Evolutionary conservation across 169 alveolate genomes (phyloP).

Genomic region (Theileria equi): DNA sequence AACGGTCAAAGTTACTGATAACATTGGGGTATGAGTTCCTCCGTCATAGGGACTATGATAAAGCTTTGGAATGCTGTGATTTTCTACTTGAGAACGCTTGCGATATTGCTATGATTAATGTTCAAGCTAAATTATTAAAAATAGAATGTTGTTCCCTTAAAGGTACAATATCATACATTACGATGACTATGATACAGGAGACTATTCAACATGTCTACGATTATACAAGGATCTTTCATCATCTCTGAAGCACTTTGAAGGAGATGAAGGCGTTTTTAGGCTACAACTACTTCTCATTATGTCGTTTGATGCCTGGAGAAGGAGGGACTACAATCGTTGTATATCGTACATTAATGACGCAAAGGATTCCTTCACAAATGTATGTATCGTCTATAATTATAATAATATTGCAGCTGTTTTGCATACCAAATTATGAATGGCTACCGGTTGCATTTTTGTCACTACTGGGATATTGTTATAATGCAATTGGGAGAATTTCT

Average conservation of each 20-base stretch:
- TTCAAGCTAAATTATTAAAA: slow-evolving; percentile 37
- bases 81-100: slow-evolving; percentile 6
- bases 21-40: slow-evolving; percentile 52
- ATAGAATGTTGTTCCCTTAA: slow-evolving; percentile 45
- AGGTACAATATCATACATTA: neutral
- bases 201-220: neutral
- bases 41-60: slow-evolving; percentile 20
- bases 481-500: slow-evolving; percentile 6
- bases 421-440: slow-evolving; percentile 40
- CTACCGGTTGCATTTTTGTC: slow-evolving; percentile 43
- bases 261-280: slow-evolving; percentile 39
- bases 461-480: slow-evolving; percentile 30
- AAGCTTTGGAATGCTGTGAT: slow-evolving; percentile 34
- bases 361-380: slow-evolving; percentile 24
- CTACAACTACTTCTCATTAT: slow-evolving; percentile 21
- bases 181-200: neutral
- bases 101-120: neutral
- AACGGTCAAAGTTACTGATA: slow-evolving; percentile 25
- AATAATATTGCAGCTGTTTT: slow-evolving; percentile 9
- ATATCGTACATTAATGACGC: slow-evolving; percentile 8
- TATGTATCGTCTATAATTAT: slow-evolving; percentile 1
- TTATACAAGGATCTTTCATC: neutral
- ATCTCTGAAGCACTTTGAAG: slow-evolving; percentile 13
- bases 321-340: slow-evolving; percentile 18
- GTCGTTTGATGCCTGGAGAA: slow-evolving; percentile 29